Percentiles rank a stretch among this genome's conserved stretches.
Evolutionary conservation across 1,284 basidiomycete genomes (phyloP).

Genomic region (Tilletia caries): DNA sequence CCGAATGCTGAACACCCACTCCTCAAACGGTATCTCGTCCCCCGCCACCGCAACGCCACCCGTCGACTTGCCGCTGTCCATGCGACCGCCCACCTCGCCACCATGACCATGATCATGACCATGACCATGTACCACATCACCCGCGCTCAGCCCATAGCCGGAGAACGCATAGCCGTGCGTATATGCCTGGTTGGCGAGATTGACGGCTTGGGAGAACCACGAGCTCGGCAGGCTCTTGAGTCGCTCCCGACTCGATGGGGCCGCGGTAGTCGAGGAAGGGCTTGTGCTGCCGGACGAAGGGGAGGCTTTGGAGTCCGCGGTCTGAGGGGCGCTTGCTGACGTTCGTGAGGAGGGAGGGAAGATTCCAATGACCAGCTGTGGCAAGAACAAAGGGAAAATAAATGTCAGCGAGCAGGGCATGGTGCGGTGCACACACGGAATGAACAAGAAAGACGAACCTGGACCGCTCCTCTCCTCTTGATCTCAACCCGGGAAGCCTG

Average conservation of each 20-base stretch:
- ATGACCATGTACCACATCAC: too few relatives aligned
- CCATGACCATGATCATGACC: too few relatives aligned
- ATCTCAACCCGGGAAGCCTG: background rate
- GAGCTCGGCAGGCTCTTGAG: conserved; percentile 8
- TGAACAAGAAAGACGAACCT: background rate
- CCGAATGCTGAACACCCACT: background rate
- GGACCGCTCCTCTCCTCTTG: background rate
- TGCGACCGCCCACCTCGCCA: background rate
- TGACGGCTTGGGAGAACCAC: background rate
- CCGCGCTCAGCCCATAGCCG: background rate
- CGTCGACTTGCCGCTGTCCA: background rate
- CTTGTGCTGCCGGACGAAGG: background rate
- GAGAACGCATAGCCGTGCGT: conserved; percentile 2
- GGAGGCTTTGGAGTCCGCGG: too few relatives aligned
- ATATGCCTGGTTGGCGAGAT: background rate
- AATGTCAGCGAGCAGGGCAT: background rate
- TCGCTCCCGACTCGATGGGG: background rate
- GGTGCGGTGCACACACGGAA: too few relatives aligned
- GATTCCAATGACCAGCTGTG: background rate
- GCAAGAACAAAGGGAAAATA: background rate
- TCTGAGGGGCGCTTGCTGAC: too few relatives aligned
- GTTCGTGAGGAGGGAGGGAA: too few relatives aligned
- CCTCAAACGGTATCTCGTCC: background rate
- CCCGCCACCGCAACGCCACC: too few relatives aligned
- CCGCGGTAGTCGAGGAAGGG: background rate